A percentile compares a stretch with the other conserved stretches of the same genome.
Conservation (phyloP, 1,284 basidiomycete species). For the Cutaneotrichosporon cavernicola region DNA sequence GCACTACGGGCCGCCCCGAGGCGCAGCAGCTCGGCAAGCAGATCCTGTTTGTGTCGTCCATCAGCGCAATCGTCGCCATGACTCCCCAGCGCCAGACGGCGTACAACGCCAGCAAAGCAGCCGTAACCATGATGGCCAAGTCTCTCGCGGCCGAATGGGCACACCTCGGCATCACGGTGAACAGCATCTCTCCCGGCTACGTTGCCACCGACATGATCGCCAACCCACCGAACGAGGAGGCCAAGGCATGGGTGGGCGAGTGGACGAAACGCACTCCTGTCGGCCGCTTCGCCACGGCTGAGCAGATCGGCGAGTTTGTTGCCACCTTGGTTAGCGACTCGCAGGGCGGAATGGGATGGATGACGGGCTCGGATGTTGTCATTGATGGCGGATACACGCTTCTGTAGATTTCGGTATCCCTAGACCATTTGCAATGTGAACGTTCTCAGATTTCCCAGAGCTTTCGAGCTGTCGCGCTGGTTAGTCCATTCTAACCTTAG, state of each 20-base stretch:
- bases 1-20: not conserved
- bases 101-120: slow-evolving; percentile 52
- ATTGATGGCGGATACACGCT: slow-evolving; percentile 46
- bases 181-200: slow-evolving; percentile 52
- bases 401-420: not conserved
- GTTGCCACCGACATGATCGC: slow-evolving; percentile 53
- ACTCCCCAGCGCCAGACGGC: slow-evolving; percentile 49
- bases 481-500: too few relatives aligned
- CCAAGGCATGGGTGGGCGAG: slow-evolving; percentile 32
- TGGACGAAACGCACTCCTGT: slow-evolving; percentile 48
- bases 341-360: slow-evolving; percentile 38
- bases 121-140: slow-evolving; percentile 47
- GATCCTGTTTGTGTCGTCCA: slow-evolving; percentile 52
- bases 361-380: slow-evolving; percentile 51
- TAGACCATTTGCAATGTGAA: not conserved
- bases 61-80: slow-evolving; percentile 51
- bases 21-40: slow-evolving; percentile 39
- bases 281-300: slow-evolving; percentile 42
- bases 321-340: slow-evolving; percentile 38
- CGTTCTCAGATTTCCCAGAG: too few relatives aligned
- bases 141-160: slow-evolving; percentile 53
- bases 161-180: slow-evolving; percentile 46
- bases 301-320: slow-evolving; percentile 47
- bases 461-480: too few relatives aligned
- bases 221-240: slow-evolving; percentile 33